Conservation (phyloP, 2,329 filamentous ascomycete species). For the Lasiodiplodia gonubiensis region DNA sequence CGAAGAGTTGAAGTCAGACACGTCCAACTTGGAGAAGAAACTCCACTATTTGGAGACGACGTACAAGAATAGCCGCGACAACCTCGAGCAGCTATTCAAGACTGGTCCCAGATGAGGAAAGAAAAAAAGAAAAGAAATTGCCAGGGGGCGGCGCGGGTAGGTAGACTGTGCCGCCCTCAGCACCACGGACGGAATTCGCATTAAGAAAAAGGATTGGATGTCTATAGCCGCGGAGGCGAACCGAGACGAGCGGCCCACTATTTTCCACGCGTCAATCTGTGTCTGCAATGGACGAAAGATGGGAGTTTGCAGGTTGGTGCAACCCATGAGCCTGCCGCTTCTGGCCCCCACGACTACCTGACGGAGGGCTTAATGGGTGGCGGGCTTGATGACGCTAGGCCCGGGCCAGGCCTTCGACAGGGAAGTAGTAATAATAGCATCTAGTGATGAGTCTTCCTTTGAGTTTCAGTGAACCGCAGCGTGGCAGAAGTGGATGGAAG, state of each 20-base stretch:
- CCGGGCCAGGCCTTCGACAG: conserved; percentile 13
- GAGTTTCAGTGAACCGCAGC: neutral
- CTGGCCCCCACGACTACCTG: conserved; percentile 17
- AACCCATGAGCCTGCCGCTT: neutral
- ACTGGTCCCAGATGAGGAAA: conserved; percentile 34
- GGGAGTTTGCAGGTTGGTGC: neutral
- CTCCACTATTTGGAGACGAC: conserved; percentile 93
- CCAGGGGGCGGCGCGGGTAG: conserved; percentile 34
- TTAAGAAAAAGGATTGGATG: conserved; percentile 5
- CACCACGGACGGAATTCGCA: conserved; percentile 43
- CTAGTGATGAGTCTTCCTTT: neutral
- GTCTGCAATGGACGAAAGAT: neutral
- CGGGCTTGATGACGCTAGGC: conserved; percentile 14
- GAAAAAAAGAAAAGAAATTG: conserved; percentile 31
- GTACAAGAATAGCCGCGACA: conserved; percentile 88
- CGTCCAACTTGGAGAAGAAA: conserved; percentile 83
- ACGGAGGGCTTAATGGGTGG: conserved; percentile 4
- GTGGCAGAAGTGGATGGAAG: neutral
- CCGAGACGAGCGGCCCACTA: neutral
- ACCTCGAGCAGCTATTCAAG: conserved; percentile 87
- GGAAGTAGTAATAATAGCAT: conserved; percentile 27
- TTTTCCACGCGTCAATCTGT: conserved; percentile 1
- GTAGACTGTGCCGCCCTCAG: conserved; percentile 34
- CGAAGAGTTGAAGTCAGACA: conserved; percentile 75
- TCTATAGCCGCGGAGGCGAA: neutral